Base-by-base conservation (phyloP, 2,329 filamentous ascomycete genomes). In the Hymenoscyphus occultus region DNA sequence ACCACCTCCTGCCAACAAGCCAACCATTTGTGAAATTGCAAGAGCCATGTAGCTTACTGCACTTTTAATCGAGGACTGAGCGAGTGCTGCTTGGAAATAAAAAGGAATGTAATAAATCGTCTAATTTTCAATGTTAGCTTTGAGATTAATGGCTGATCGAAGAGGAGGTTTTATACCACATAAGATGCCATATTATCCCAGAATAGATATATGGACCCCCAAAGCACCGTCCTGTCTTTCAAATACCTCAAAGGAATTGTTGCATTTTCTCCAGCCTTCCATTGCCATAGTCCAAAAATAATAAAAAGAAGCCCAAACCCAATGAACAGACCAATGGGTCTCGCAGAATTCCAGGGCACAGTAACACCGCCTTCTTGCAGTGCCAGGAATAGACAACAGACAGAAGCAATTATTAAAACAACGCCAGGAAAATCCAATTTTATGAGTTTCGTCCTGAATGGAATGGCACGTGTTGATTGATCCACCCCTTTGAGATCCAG, bases 11-110 rank as follows among this genome's bases (percentile, higher is more conserved):
- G 40, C 19, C 14, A 42, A 14, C 9, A 60, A 31, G 22, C 28
- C 39, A 31, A 60, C 10, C 14, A 60, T 60, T 48, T 60, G 58
- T 31, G 35, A 13, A 12, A 60, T 28, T 16, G 19, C 40, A 3
- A 60, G 39, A 16, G 58, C n/a, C 19, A 60, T 60, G 19, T 31
- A 22, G 10, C 39, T 39, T 10, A 60, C 35, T 28, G 35, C 39
- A 22, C 58, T 60, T 19, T 4, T 48, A 19, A 32, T 48, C 14
- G 58, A 10, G 10, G 16, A 19, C 39, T 22, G 16, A n/a, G n/a
- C 58, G n/a, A 42, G 39, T 19, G 39, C 39, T 13, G 58, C 16
- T 31, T 60, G 58, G 35, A 60, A 60, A 31, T 60, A 60, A 45
- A 60, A 40, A 13, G 58, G 58, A 13, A 60, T 16, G 28, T 60